Evolutionary conservation across 2,329 filamentous ascomycete species (phyloP).

Genomic region (Calcarisporium arbuscula): DNA sequence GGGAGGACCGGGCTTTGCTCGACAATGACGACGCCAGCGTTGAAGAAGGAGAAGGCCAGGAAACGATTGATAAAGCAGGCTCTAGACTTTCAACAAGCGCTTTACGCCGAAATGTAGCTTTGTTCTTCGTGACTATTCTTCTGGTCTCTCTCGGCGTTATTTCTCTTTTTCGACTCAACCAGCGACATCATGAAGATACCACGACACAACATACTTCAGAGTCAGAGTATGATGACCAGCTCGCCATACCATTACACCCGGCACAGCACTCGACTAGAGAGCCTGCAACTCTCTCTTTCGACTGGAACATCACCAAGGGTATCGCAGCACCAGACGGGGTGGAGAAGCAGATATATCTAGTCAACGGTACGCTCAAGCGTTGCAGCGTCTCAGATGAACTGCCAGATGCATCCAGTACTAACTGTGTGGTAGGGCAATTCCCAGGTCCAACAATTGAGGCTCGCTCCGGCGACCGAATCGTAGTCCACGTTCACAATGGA

Average conservation of each 20-base stretch:
- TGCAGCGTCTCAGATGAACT: not conserved
- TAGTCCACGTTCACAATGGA: conserved; percentile 60
- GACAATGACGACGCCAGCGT: too few relatives aligned
- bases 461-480: conserved; percentile 63
- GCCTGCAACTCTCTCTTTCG: conserved; percentile 11
- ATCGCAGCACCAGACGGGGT: conserved; percentile 15
- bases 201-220: not conserved
- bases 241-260: conserved; percentile 12
- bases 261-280: conserved; percentile 9
- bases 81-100: too few relatives aligned
- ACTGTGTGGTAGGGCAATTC: conserved; percentile 40
- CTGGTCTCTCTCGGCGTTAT: too few relatives aligned
- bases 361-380: conserved; percentile 14
- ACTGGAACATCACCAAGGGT: conserved; percentile 15
- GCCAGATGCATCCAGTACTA: not conserved
- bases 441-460: conserved; percentile 64
- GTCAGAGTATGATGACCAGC: conserved; percentile 5
- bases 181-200: too few relatives aligned
- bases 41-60: too few relatives aligned
- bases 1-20: too few relatives aligned
- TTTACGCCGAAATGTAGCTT: too few relatives aligned
- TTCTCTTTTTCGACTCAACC: conserved; percentile 1
- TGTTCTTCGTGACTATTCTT: too few relatives aligned
- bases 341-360: conserved; percentile 17
- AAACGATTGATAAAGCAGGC: too few relatives aligned